Evolutionary conservation across 768 basidiomycete species (phyloP).

Genomic region (Polyporus arcularius): DNA sequence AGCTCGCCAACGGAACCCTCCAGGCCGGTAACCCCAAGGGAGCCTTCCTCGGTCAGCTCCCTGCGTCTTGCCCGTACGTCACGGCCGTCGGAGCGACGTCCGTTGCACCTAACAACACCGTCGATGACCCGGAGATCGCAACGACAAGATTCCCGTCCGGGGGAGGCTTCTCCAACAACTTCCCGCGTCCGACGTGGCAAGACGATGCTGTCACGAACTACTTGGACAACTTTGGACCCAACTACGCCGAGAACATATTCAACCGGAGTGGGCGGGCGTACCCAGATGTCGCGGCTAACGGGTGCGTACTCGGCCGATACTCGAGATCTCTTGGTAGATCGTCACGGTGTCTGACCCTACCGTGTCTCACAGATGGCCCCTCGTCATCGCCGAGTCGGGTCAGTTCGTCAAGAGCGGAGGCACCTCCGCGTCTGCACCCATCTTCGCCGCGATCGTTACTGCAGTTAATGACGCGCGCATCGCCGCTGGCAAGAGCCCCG

Average conservation of each 20-base stretch:
- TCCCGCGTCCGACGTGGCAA: conserved; percentile 39
- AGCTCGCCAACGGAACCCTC: conserved; percentile 26
- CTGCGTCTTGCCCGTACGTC: conserved; percentile 45
- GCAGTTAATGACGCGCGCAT: conserved; percentile 45
- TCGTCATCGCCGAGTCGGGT: conserved; percentile 24
- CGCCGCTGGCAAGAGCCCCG: conserved; percentile 25
- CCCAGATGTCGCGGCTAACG: conserved; percentile 37
- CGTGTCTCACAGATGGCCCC: conserved; percentile 19
- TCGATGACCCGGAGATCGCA: conserved; percentile 34
- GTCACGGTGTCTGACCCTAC: neutral
- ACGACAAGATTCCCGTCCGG: conserved; percentile 31
- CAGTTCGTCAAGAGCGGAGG: conserved; percentile 27
- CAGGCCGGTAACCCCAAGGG: conserved; percentile 15
- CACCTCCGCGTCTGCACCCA: conserved; percentile 62
- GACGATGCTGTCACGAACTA: conserved; percentile 29
- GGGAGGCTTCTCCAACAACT: conserved; percentile 45
- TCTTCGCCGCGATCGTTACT: conserved; percentile 61
- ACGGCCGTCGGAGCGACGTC: conserved; percentile 40
- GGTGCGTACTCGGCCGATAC: conserved; percentile 17
- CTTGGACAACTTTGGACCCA: conserved; percentile 27
- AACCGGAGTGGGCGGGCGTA: conserved; percentile 27
- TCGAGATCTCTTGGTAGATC: conserved; percentile 13
- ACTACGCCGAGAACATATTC: conserved; percentile 23
- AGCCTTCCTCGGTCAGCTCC: conserved; percentile 46
- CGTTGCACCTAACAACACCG: conserved; percentile 31